Base-by-base conservation (phyloP, 2,329 filamentous ascomycete genomes). In the Penicillium sp. region DNA sequence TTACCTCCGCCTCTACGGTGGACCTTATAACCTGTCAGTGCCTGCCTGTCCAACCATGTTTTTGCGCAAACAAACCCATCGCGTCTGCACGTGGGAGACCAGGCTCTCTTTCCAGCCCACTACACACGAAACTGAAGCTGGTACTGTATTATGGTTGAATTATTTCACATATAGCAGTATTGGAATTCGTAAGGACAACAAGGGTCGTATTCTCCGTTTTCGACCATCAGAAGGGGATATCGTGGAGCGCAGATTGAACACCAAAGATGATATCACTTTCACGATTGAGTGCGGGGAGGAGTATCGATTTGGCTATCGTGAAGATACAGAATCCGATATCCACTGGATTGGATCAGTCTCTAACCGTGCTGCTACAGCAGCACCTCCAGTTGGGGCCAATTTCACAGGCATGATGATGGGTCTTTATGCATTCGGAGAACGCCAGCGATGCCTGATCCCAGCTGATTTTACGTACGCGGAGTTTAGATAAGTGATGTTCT, bases 111-210 rank as follows among this genome's bases (percentile, higher is more conserved):
- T 84, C 55, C 60, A 67, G 0, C 80, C 81, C 0, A 69, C 65
- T 0, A 70, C 71, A 3, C 40, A 63, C 4, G 69, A 74, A 1
- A 76, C 77, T 2, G 82, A 84, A 67, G 81, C 82, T 0, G 82
- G 82, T 0, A 69, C 78, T 0, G 78, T 79, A 0, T 63, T 84
- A 0, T 84, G 79, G 76, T 82, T 80, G 78, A 82, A 77, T 42
- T 77, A 81, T 39, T 74, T 74, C 56, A 77, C 76, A 0, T 74
- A 76, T 48, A 71, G 68, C 43, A 76, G 71, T 32, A 69, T 80
- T 2, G 78, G 78, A 0, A 67, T 80, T 13, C 59, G 66, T 0
- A 49, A 50, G 54, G 43, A 47, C 26, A 43, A 55, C 34, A 29
- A 57, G 14, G 16, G 55, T 35, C 54, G 67, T 30, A 56, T 70